Conservation (phyloP, 768 basidiomycete genomes). For the Lenzites betulinus region DNA sequence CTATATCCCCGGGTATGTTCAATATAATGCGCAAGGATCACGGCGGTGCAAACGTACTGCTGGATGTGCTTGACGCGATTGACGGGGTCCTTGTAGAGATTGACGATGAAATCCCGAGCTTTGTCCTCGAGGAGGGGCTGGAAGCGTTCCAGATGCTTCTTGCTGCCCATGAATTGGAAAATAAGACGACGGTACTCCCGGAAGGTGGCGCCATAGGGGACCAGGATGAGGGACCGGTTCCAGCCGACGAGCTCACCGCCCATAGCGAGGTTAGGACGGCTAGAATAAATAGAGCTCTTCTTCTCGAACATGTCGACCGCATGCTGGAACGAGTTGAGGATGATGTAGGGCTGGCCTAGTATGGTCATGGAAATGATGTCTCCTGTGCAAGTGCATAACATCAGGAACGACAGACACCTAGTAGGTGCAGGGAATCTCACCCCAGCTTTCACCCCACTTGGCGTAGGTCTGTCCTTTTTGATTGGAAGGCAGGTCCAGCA, state of each 20-base stretch:
- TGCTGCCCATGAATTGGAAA: constrained; percentile 27
- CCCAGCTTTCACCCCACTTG: constrained; percentile 27
- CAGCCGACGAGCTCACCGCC: constrained; percentile 33
- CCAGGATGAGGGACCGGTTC: constrained; percentile 25
- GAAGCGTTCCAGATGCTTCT: constrained; percentile 28
- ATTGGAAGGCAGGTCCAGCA: constrained; percentile 28
- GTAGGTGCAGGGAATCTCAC: constrained; percentile 9
- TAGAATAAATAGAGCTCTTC: constrained; percentile 34
- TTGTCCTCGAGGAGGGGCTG: constrained; percentile 34
- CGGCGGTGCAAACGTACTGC: constrained; percentile 27
- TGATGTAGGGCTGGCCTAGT: constrained; percentile 32
- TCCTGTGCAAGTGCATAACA: constrained; percentile 22
- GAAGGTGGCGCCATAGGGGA: constrained; percentile 29
- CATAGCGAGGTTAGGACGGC: constrained; percentile 29
- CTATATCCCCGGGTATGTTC: constrained; percentile 12
- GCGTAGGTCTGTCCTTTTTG: constrained; percentile 27
- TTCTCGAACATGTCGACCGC: constrained; percentile 35
- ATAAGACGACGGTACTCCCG: constrained; percentile 30
- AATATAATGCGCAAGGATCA: not conserved
- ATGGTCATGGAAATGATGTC: constrained; percentile 32
- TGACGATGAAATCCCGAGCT: constrained; percentile 34
- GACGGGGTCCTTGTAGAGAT: constrained; percentile 31
- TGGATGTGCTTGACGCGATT: constrained; percentile 30
- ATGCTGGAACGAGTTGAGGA: constrained; percentile 31
- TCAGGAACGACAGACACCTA: not conserved